Base-by-base conservation (phyloP, 106 monocot genomes). In the Dioscorea alata region DNA sequence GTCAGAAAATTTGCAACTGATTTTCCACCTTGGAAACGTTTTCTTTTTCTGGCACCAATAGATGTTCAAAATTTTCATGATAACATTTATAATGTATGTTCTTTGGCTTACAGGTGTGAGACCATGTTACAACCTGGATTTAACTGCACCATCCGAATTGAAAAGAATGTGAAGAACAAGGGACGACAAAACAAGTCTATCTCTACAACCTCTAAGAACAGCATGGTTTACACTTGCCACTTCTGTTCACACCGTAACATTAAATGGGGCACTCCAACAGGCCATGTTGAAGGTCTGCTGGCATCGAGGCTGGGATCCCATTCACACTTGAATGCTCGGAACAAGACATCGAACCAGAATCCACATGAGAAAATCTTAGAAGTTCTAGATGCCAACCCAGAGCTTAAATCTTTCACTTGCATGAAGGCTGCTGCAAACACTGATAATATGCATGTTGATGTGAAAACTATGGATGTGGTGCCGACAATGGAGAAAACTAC, bases 61-160 rank as follows among this genome's bases (percentile, higher is more conserved):
- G 6, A 35, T 22, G 33, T 31, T 32, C 49, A 23, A 23, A 32
- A 28, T 50, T 23, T 23, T 21, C 59, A 22, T 19, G 12, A 59
- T 2, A 20, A 59, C 6, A 0, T 22, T 6, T 12, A 7, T 12
- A 4, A 22, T 59, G 2, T 22, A 56, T 56, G 54, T 22, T 59
- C 23, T 51, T 63, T 67, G 42, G 57, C 24, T 23, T 65, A 64
- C 72, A 87, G 87, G 74, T 87, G 83, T 20, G 87, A 87, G 75
- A 83, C 80, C 42, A 52, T 83, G 61, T 64, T 87, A 51, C 76
- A 80, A 15, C 83, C 87, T 8, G 87, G 87, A 12, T 68, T 69
- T 33, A 87, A 83, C 66, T 87, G 87, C 77, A 87, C 80, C 8
- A 61, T 87, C 20, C 80, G 87, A 33, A 78, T 83, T 33, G 78